Percentiles rank a stretch among this genome's conserved stretches.
Evolutionary conservation across 1,139 yeast species (phyloP).

Genomic region (Suhomyces choctaworum): DNA sequence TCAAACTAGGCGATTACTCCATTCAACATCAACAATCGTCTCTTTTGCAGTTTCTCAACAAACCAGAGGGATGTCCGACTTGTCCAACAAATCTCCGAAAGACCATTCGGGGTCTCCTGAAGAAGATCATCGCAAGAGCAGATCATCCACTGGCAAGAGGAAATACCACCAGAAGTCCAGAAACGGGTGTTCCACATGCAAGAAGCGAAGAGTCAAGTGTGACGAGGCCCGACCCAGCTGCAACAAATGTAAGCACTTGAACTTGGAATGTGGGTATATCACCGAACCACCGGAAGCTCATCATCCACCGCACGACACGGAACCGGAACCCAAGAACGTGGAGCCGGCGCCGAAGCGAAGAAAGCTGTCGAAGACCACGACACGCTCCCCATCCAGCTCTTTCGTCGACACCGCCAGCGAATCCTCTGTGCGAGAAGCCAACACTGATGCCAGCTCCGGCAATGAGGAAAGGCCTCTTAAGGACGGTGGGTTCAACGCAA

Average conservation of each 20-base stretch:
- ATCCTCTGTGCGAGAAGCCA: slow-evolving; percentile 14
- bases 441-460: slow-evolving; percentile 18
- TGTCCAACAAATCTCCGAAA: not conserved
- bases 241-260: slow-evolving; percentile 73
- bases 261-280: slow-evolving; percentile 66
- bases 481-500: slow-evolving; percentile 1
- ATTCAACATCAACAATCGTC: slow-evolving; percentile 10
- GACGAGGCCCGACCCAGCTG: slow-evolving; percentile 85
- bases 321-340: slow-evolving; percentile 5
- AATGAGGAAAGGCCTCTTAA: slow-evolving; percentile 9
- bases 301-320: slow-evolving; percentile 4
- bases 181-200: slow-evolving; percentile 87
- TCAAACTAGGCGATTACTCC: slow-evolving; percentile 1
- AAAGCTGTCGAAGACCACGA: slow-evolving; percentile 5
- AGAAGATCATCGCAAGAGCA: slow-evolving; percentile 11
- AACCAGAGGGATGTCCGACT: slow-evolving; percentile 9
- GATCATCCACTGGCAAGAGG: slow-evolving; percentile 48
- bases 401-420: slow-evolving; percentile 9
- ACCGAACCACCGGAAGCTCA: slow-evolving; percentile 22
- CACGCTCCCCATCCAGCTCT: slow-evolving; percentile 7
- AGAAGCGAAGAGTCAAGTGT: slow-evolving; percentile 85
- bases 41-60: slow-evolving; percentile 9
- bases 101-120: not conserved
- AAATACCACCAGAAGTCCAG: slow-evolving; percentile 85
- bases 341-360: slow-evolving; percentile 11